These are phyloP conservation scores for Penicillium macrosclerotiorum DNA, from an alignment of 495 filamentous ascomycete species.

Conservation along the genomic window DNA sequence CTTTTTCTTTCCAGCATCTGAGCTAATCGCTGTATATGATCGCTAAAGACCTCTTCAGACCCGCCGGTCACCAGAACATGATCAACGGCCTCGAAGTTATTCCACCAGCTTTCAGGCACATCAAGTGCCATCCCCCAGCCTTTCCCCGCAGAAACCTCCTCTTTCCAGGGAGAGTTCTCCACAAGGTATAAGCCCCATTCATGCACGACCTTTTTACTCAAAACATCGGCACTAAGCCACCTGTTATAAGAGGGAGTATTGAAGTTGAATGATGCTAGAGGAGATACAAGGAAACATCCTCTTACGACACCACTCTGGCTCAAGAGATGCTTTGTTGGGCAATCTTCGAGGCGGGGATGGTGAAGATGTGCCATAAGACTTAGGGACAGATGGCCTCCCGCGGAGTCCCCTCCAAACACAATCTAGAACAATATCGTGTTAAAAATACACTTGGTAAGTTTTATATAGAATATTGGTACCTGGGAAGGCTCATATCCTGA, in stretches of 20 bases:
- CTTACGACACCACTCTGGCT: slow-evolving; percentile 1
- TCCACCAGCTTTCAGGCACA: slow-evolving; percentile 23
- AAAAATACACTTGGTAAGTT: neutral
- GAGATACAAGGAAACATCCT: slow-evolving; percentile 25
- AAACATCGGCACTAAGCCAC: slow-evolving; percentile 19
- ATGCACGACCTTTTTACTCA: slow-evolving; percentile 12
- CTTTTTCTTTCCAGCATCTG: slow-evolving; percentile 11
- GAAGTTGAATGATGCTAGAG: slow-evolving; percentile 20
- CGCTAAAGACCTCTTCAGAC: slow-evolving; percentile 22
- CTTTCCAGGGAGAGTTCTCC: slow-evolving; percentile 16
- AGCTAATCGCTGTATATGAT: slow-evolving; percentile 18
- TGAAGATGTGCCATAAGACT: slow-evolving; percentile 18
- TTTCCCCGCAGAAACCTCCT: slow-evolving; percentile 15
- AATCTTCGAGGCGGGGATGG: neutral
- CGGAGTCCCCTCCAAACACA: slow-evolving; percentile 24
- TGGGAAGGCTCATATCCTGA: slow-evolving; percentile 13
- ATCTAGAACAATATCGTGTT: slow-evolving; percentile 11
- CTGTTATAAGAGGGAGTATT: slow-evolving; percentile 11
- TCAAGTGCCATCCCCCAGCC: slow-evolving; percentile 28
- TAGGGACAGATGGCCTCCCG: slow-evolving; percentile 24
- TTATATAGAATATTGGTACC: slow-evolving; percentile 6
- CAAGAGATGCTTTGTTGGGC: neutral
- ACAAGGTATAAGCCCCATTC: slow-evolving; percentile 15
- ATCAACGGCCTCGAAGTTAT: slow-evolving; percentile 13
- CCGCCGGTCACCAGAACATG: slow-evolving; percentile 20